These are phyloP conservation scores for Solidago caesia DNA, from an alignment of 129 eudicot genomes.

Conservation along the genomic window DNA sequence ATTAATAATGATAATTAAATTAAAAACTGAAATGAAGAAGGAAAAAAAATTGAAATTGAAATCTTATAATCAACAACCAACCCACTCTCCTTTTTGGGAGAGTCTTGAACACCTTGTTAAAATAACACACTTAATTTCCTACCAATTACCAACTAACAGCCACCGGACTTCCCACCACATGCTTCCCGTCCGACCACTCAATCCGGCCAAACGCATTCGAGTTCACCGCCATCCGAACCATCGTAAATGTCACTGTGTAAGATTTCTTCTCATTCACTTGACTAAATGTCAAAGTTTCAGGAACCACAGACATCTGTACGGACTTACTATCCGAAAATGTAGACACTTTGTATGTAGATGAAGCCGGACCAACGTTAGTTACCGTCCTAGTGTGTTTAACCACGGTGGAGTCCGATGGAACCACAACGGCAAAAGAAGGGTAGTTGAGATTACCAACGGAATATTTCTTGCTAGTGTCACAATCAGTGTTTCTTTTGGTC, in stretches of 20 bases:
- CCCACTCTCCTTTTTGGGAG: slow-evolving; percentile 32
- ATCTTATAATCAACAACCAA: slow-evolving; percentile 29
- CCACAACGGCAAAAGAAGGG: slow-evolving; percentile 80
- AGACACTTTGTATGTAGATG: slow-evolving; percentile 69
- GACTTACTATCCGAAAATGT: slow-evolving; percentile 36
- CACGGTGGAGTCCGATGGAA: slow-evolving; percentile 47
- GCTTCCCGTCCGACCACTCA: slow-evolving; percentile 93
- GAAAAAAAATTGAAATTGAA: neutral
- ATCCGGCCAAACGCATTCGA: slow-evolving; percentile 72
- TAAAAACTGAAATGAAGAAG: neutral
- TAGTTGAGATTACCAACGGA: slow-evolving; percentile 63
- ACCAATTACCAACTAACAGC: slow-evolving; percentile 77
- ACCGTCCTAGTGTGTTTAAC: slow-evolving; percentile 78
- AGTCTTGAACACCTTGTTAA: slow-evolving; percentile 29
- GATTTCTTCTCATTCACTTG: slow-evolving; percentile 68
- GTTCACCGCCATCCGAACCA: slow-evolving; percentile 49
- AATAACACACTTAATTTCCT: slow-evolving; percentile 17
- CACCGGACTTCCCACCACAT: slow-evolving; percentile 76
- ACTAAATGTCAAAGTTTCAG: slow-evolving; percentile 50
- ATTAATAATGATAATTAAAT: slow-evolving; percentile 11
- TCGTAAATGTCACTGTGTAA: slow-evolving; percentile 64
- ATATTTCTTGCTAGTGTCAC: slow-evolving; percentile 55
- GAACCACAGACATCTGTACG: slow-evolving; percentile 68
- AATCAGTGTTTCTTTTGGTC: slow-evolving; percentile 62
- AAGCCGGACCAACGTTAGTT: slow-evolving; percentile 69